Evolutionary conservation across 768 basidiomycete species (phyloP).

Genomic region (Boletus reticuloceps): DNA sequence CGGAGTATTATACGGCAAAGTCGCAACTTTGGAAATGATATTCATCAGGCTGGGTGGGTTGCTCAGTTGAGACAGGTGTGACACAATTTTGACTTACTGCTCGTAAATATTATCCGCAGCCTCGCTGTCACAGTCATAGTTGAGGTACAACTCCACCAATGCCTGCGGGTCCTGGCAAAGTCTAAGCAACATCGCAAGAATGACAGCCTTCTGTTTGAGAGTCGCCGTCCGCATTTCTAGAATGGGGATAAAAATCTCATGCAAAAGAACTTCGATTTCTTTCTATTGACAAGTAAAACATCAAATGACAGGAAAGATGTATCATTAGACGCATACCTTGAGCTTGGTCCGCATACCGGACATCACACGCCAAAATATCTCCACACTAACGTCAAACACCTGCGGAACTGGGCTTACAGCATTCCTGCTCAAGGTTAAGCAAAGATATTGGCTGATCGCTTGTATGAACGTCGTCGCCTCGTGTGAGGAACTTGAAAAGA

Average conservation of each 20-base stretch:
- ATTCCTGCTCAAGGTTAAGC: slow-evolving; percentile 88
- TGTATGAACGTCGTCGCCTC: slow-evolving; percentile 90
- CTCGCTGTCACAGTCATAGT: slow-evolving; percentile 97
- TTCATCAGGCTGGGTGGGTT: slow-evolving; percentile 70
- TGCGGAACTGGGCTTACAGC: slow-evolving; percentile 94
- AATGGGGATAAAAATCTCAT: slow-evolving; percentile 98
- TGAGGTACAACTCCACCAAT: slow-evolving; percentile 96
- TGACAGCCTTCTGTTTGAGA: slow-evolving; percentile 90
- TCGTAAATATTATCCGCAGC: slow-evolving; percentile 98
- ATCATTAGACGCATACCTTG: slow-evolving; percentile 55
- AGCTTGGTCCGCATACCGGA: slow-evolving; percentile 92
- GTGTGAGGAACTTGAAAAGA: slow-evolving; percentile 85
- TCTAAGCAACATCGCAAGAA: slow-evolving; percentile 82
- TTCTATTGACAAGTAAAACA: slow-evolving; percentile 52
- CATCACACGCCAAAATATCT: slow-evolving; percentile 98
- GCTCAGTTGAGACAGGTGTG: slow-evolving; percentile 4
- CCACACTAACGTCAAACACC: slow-evolving; percentile 96
- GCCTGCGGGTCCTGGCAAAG: slow-evolving; percentile 97
- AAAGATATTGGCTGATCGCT: slow-evolving; percentile 94
- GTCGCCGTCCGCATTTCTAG: slow-evolving; percentile 97
- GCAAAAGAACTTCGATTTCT: slow-evolving; percentile 98
- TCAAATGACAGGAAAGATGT: slow-evolving; percentile 4
- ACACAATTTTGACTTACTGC: slow-evolving; percentile 49
- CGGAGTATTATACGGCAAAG: slow-evolving; percentile 45
- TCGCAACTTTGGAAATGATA: slow-evolving; percentile 90